Conservation (phyloP, 805 yeast genomes). For the Soucietia sequanensis region DNA sequence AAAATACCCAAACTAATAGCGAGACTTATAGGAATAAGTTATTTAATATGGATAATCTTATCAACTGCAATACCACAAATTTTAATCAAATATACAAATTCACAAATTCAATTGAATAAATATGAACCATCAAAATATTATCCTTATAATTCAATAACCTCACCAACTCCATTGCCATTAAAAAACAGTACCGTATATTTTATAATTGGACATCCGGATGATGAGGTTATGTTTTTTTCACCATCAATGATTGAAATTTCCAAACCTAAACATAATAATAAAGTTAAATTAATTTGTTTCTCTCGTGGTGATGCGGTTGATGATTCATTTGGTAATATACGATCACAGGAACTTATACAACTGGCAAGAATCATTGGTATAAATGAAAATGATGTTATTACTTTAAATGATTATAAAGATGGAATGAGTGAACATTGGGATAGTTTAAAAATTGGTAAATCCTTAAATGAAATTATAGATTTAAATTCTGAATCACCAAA, state of each 20-base stretch:
- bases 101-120: slow-evolving; percentile 24
- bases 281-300: slow-evolving; percentile 62
- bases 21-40: slow-evolving; percentile 21
- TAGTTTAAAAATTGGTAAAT: slow-evolving; percentile 33
- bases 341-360: slow-evolving; percentile 57
- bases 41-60: slow-evolving; percentile 35
- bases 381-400: slow-evolving; percentile 35
- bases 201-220: slow-evolving; percentile 95
- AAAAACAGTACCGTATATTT: slow-evolving; percentile 42
- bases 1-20: slow-evolving; percentile 8
- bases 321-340: slow-evolving; percentile 64
- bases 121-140: slow-evolving; percentile 21
- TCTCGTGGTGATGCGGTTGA: slow-evolving; percentile 68
- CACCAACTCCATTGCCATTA: slow-evolving; percentile 33
- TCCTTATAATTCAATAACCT: slow-evolving; percentile 37
- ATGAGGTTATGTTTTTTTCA: slow-evolving; percentile 95
- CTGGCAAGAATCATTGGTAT: slow-evolving; percentile 59
- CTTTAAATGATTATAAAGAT: slow-evolving; percentile 54
- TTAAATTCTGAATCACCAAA: slow-evolving; percentile 16
- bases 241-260: slow-evolving; percentile 64
- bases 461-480: slow-evolving; percentile 29
- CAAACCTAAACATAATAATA: slow-evolving; percentile 47
- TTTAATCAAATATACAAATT: slow-evolving; percentile 24
- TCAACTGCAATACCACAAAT: slow-evolving; percentile 42
- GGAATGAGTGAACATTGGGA: slow-evolving; percentile 72